Evolutionary conservation across 805 yeast species (phyloP).

Genomic region (Metschnikowia sp.): DNA sequence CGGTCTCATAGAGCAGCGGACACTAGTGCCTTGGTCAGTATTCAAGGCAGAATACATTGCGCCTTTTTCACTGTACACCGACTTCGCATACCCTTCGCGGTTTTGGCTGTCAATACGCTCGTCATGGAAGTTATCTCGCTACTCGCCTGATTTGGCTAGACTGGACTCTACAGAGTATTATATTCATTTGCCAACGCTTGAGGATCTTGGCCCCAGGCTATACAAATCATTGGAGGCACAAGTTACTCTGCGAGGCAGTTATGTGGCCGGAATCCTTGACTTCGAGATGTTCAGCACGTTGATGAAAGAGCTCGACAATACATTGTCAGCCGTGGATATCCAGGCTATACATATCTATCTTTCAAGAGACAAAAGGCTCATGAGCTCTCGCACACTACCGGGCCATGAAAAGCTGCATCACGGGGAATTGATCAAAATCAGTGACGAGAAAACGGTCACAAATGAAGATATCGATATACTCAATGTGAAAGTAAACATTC

Average conservation of each 20-base stretch:
- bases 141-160: not conserved
- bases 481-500: conserved; percentile 22
- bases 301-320: conserved; percentile 5
- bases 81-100: conserved; percentile 12
- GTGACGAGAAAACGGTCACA: conserved; percentile 12
- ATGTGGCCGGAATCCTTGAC: conserved; percentile 17
- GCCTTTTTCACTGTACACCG: not conserved
- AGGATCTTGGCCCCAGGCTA: conserved; percentile 3
- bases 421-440: conserved; percentile 20
- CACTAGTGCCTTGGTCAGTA: conserved; percentile 15
- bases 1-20: conserved; percentile 20
- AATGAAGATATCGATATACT: conserved; percentile 32
- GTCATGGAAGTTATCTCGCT: not conserved
- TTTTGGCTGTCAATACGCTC: conserved; percentile 5
- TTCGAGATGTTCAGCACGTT: conserved; percentile 10
- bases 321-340: conserved; percentile 24
- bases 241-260: conserved; percentile 12
- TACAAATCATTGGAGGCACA: not conserved
- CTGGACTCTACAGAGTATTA: conserved; percentile 19
- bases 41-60: conserved; percentile 2
- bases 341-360: conserved; percentile 26
- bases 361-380: conserved; percentile 21
- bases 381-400: not conserved
- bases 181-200: conserved; percentile 22
- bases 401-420: conserved; percentile 10